Conservation (phyloP, 208 protist species). For the Crithidia acanthocephali region DNA sequence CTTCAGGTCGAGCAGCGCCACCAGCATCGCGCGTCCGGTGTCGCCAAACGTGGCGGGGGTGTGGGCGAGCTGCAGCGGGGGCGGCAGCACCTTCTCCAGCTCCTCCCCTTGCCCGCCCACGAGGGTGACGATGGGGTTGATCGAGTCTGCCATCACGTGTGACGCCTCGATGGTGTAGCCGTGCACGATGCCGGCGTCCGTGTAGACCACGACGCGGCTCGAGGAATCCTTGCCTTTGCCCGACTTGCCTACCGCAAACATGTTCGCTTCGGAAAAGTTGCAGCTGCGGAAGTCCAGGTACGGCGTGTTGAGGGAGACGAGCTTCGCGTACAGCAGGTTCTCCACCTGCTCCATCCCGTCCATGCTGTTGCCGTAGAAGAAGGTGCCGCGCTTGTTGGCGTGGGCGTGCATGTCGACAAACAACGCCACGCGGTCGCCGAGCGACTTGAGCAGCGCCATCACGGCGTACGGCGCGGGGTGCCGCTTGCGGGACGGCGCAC, state of each 20-base stretch:
- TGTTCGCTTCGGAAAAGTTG: constrained; percentile 93
- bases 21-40: constrained; percentile 76
- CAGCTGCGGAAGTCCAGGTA: constrained; percentile 93
- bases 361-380: constrained; percentile 95
- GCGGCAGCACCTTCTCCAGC: constrained; percentile 15
- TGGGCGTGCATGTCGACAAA: constrained; percentile 96
- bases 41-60: constrained; percentile 68
- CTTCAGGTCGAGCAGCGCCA: constrained; percentile 84
- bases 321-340: constrained; percentile 88
- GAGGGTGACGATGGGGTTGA: constrained; percentile 56
- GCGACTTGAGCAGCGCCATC: constrained; percentile 48
- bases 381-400: constrained; percentile 92
- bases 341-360: constrained; percentile 64
- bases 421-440: constrained; percentile 62
- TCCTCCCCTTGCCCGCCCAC: constrained; percentile 40
- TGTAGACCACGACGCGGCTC: constrained; percentile 84
- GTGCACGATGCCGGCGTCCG: constrained; percentile 79
- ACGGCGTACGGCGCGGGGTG: constrained; percentile 88
- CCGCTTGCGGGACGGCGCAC: constrained; percentile 55
- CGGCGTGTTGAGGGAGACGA: constrained; percentile 90
- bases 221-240: constrained; percentile 92
- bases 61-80: constrained; percentile 36
- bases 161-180: constrained; percentile 94
- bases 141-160: constrained; percentile 72
- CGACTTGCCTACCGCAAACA: constrained; percentile 88